Evolutionary conservation across 768 basidiomycete species (phyloP).

Genomic region (Suillus paluster): DNA sequence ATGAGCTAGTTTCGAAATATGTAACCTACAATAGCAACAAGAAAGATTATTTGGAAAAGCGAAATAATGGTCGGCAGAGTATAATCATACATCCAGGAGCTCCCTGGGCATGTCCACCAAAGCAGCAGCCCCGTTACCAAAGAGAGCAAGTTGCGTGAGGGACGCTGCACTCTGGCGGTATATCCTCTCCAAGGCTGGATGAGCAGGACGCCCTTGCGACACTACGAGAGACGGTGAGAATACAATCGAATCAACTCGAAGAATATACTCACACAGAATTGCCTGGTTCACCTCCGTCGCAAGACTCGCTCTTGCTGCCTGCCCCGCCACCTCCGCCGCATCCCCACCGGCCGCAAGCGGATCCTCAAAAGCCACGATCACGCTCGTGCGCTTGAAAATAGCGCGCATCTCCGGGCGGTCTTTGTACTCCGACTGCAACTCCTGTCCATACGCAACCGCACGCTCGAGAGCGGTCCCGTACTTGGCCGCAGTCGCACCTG

Average conservation of each 20-base stretch:
- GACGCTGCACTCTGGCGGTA: slow-evolving; percentile 77
- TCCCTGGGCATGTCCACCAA: slow-evolving; percentile 82
- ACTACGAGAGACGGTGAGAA: slow-evolving; percentile 44
- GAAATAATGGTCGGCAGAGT: not conserved
- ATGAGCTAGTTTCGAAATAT: not conserved
- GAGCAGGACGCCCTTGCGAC: slow-evolving; percentile 75
- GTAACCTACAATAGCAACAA: not conserved
- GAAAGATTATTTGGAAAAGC: not conserved
- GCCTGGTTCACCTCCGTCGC: slow-evolving; percentile 82
- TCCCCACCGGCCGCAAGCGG: slow-evolving; percentile 69
- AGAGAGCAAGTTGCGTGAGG: slow-evolving; percentile 69
- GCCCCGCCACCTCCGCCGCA: slow-evolving; percentile 69
- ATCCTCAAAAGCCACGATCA: slow-evolving; percentile 80
- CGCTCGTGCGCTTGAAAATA: slow-evolving; percentile 75
- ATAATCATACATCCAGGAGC: slow-evolving; percentile 54
- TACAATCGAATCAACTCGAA: not conserved
- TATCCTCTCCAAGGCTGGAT: slow-evolving; percentile 73
- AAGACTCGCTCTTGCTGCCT: slow-evolving; percentile 64
- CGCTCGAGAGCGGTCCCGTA: slow-evolving; percentile 64
- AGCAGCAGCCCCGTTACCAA: slow-evolving; percentile 77
- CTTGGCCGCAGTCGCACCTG: slow-evolving; percentile 35
- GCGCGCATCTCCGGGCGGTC: slow-evolving; percentile 64
- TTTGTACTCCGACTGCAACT: slow-evolving; percentile 70
- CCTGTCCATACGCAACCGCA: slow-evolving; percentile 77
- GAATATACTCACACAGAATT: slow-evolving; percentile 69